Conservation (phyloP, 2,329 filamentous ascomycete genomes). For the Dryadomyces quercus-mongolicae region DNA sequence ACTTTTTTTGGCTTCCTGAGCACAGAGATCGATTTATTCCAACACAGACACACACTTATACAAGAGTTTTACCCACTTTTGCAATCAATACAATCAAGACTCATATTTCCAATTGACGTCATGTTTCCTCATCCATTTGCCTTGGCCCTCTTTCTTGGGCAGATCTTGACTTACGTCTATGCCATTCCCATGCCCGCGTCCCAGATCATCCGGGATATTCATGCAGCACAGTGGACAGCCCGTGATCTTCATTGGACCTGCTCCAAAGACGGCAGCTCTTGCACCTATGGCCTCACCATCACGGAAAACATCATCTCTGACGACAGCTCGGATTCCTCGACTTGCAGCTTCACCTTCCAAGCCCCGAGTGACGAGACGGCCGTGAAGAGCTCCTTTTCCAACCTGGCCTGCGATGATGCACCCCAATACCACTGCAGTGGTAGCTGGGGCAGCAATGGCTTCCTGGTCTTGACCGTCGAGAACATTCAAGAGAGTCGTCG, state of each 20-base stretch:
- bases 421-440: constrained; percentile 11
- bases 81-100: not conserved
- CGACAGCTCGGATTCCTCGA: not conserved
- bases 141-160: constrained; percentile 1
- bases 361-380: not conserved
- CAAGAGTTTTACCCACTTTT: not conserved
- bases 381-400: constrained; percentile 4
- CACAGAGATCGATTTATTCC: not conserved
- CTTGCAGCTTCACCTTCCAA: constrained; percentile 8
- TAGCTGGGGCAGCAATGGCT: constrained; percentile 12
- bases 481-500: constrained; percentile 7
- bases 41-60: not conserved
- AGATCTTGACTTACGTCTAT: not conserved
- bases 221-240: constrained; percentile 5
- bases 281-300: constrained; percentile 12
- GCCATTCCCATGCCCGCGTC: not conserved
- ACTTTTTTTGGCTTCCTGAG: not conserved
- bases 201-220: not conserved
- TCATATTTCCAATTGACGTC: not conserved
- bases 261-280: constrained; percentile 5
- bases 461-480: constrained; percentile 13
- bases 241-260: constrained; percentile 11
- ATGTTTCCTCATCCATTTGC: constrained; percentile 8
- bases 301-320: not conserved
- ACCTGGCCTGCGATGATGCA: constrained; percentile 8